phyloP scores from a whole-genome alignment of 345 rosid genomes.

The Eucalyptus viminalis region DNA sequence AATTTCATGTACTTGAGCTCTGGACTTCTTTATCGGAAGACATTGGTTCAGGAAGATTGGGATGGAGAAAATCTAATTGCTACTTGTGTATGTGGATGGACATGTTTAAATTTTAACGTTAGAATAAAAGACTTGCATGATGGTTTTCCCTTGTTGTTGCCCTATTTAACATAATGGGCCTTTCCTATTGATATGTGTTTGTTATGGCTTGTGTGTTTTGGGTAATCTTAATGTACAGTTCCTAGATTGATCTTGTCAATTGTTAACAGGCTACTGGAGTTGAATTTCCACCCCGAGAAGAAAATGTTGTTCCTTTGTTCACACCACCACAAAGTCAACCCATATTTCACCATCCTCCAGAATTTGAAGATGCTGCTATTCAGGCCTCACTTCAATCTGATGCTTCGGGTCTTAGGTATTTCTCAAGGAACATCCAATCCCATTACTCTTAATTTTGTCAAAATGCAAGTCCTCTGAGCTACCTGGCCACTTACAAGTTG shows the following conservation, averaged over 20 bases:
- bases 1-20: background rate
- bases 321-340: constrained; percentile 97
- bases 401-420: constrained; percentile 82
- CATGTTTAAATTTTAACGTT: background rate
- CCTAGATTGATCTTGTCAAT: background rate
- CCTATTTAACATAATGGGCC: background rate
- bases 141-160: background rate
- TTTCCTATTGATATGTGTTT: background rate
- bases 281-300: constrained; percentile 85
- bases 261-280: constrained; percentile 60
- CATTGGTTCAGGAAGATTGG: background rate
- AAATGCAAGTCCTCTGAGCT: background rate
- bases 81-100: background rate
- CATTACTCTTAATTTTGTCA: background rate
- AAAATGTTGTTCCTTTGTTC: constrained; percentile 73
- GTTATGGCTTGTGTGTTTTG: background rate
- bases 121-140: background rate
- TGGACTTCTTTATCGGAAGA: background rate
- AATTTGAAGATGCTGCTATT: constrained; percentile 84
- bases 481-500: background rate
- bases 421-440: background rate
- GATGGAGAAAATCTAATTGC: background rate
- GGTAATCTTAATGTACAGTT: background rate
- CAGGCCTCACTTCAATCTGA: constrained; percentile 84
- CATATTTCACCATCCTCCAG: constrained; percentile 30